phyloP scores from a whole-genome alignment of 106 monocot species.

The Dendrobium huoshanense region DNA sequence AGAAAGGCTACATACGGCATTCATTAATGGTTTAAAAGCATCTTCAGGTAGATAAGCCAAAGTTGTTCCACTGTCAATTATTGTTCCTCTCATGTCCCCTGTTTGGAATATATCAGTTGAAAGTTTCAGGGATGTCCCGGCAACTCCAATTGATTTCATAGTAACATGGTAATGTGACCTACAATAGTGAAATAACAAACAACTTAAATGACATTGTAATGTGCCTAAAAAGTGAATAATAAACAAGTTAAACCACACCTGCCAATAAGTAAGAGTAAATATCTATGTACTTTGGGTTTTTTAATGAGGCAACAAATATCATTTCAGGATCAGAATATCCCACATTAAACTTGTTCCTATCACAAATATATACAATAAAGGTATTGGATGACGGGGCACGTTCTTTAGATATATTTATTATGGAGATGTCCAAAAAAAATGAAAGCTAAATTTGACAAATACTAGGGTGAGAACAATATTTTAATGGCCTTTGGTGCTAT shows the following conservation, averaged over 20 bases:
- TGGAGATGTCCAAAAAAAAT: too few species aligned
- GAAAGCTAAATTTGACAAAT: too few species aligned
- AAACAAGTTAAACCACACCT: background rate
- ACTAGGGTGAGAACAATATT: too few species aligned
- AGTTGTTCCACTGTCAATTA: constrained; percentile 97
- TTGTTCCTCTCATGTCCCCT: constrained; percentile 67
- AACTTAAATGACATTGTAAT: constrained; percentile 76
- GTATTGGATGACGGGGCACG: too few species aligned
- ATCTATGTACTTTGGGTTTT: background rate
- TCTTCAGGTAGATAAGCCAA: constrained; percentile 82
- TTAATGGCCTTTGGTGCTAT: too few species aligned
- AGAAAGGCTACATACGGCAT: constrained; percentile 34
- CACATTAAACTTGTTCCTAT: too few species aligned
- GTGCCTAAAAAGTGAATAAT: constrained; percentile 43
- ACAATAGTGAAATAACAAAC: constrained; percentile 12
- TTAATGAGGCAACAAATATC: too few species aligned
- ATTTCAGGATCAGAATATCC: too few species aligned
- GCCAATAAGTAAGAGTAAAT: background rate
- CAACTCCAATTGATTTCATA: constrained; percentile 79
- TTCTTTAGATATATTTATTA: too few species aligned
- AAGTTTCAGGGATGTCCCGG: constrained; percentile 45
- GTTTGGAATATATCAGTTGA: constrained; percentile 66
- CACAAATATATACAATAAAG: too few species aligned
- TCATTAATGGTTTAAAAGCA: constrained; percentile 54
- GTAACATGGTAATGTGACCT: constrained; percentile 96